Percentiles rank a stretch among this genome's conserved stretches.
Conservation (phyloP, 371 early-diverging fungal species). For the Zopfochytrium polystomum region DNA sequence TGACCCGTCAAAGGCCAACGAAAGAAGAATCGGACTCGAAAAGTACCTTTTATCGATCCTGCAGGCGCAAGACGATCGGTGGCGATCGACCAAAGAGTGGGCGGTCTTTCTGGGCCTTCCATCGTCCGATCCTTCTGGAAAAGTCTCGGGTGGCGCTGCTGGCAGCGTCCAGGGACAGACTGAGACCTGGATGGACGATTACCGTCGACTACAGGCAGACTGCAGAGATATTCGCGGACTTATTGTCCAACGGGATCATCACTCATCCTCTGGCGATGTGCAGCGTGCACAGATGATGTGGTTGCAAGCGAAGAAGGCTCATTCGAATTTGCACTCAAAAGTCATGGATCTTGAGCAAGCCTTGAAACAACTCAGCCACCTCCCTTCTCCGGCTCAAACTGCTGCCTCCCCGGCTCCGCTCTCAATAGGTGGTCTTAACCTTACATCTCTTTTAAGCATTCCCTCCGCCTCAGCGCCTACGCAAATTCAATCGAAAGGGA, state of each 20-base stretch:
- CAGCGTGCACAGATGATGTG: constrained; percentile 27
- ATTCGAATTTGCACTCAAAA: constrained; percentile 38
- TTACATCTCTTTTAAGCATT: not conserved
- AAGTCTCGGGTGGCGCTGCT: not conserved
- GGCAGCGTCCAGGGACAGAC: constrained; percentile 34
- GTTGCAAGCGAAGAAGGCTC: constrained; percentile 39
- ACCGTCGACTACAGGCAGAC: constrained; percentile 55
- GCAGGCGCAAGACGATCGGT: constrained; percentile 67
- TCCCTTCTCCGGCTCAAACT: not conserved
- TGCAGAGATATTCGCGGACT: constrained; percentile 68
- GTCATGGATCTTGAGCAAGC: not conserved
- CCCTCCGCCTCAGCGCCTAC: too few relatives aligned
- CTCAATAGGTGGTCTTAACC: not conserved
- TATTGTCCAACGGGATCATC: constrained; percentile 67
- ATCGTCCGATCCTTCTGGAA: not conserved
- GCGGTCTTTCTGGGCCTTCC: constrained; percentile 72
- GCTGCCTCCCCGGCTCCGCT: not conserved
- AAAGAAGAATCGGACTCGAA: constrained; percentile 73
- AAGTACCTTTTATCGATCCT: constrained; percentile 74
- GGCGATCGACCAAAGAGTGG: constrained; percentile 73
- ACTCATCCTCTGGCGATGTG: constrained; percentile 62
- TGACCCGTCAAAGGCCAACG: too few relatives aligned
- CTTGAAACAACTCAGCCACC: not conserved
- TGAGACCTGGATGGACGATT: constrained; percentile 84
- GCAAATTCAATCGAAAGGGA: too few relatives aligned